Evolutionary conservation across 305 asterid genomes (phyloP), one percentile per base, ranked within the genome.

Genomic region (Fraxinus angustifolia): DNA sequence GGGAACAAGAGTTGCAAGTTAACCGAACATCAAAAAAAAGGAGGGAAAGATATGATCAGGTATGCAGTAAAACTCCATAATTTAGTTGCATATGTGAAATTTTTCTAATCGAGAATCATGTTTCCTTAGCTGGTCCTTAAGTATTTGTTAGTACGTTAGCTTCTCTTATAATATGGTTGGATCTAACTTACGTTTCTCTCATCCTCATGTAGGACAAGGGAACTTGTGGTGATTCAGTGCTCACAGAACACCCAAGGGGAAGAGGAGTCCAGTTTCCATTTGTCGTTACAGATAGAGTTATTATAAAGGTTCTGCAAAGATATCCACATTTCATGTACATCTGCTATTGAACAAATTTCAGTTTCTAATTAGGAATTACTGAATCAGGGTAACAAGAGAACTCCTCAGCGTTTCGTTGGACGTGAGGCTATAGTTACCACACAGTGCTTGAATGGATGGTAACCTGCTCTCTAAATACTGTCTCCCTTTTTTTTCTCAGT

Each of bases 371-470:
- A 16, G 68, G 53, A 65, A 76, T 77, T 34, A 85, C 80, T 81
- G 82, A 84, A 87, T 73, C 93, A 96, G 99, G 98, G 99, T 58
- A 96, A 96, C 91, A 96, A 96, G 93, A 87, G 99, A 89, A 94
- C 99, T 68, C 99, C 98, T 74, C 93, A 75, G 50, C 97, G 95
- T 80, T 96, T 96, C 84, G 97, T 94, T 60, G 98, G 98, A 73
- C 92, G 98, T 58, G 98, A 93, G 87, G 99, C 99, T 75, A 87
- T 94, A 81, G 98, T 96, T 31, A 94, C 97, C 77, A 88, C 93
- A 48, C 97, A 94, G 82, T 96, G 99, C 90, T 88, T 93, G 91
- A 96, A 94, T 86, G 99, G 99, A 87, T 96, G 98, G 99, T 94
- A 88, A 85, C 75, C 68, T 72, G 75, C 80, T 50, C 83, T 79